Base-by-base conservation (phyloP, 2,329 filamentous ascomycete genomes). In the Clarireedia paspali region DNA sequence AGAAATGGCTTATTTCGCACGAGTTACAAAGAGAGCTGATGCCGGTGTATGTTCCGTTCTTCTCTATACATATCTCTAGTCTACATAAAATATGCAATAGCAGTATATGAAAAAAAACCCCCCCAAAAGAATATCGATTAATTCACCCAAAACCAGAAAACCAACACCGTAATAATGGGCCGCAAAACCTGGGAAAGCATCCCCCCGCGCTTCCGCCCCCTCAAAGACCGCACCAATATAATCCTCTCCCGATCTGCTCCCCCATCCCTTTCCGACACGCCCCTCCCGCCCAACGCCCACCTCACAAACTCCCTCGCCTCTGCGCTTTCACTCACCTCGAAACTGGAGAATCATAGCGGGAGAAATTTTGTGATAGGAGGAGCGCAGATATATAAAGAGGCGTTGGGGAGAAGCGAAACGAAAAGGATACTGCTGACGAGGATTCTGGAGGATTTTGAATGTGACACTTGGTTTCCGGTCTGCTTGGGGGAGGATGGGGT, bases 131-230 rank as follows among this genome's bases (percentile, higher is more conserved):
- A 34, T 34, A 34, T 9, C 10, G 12, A 34, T 34, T 34, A 34
- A 34, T 20, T 20, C 20, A 20, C 20, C 20, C 30, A 34, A 9
- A 34, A 47, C 23, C 47, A 67, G 64, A 52, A 44, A 42, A 52
- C 44, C 5, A 92, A 91, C 70, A 88, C 89, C 17, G 89, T 97
- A 51, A 87, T 99, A 64, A 99, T 99, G 94, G 94, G 94, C 58
- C 88, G 94, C 67, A 96, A 95, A 73, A 99, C 94, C 0, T 99
- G 92, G 86, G 90, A 95, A 52, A 90, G 85, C 61, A 92, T 99
- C 58, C 92, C 94, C 2, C 68, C 76, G 6, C 80, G 77, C 51
- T 91, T 94, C 69, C 80, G 91, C 2, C 94, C 94, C 17, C 77
- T 99, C 36, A 85, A 83, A 59, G 87, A 84, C 60, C 78, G 94